These are phyloP conservation scores for Fraxinus floribunda DNA, from an alignment of 305 asterid species.

Conservation along the genomic window DNA sequence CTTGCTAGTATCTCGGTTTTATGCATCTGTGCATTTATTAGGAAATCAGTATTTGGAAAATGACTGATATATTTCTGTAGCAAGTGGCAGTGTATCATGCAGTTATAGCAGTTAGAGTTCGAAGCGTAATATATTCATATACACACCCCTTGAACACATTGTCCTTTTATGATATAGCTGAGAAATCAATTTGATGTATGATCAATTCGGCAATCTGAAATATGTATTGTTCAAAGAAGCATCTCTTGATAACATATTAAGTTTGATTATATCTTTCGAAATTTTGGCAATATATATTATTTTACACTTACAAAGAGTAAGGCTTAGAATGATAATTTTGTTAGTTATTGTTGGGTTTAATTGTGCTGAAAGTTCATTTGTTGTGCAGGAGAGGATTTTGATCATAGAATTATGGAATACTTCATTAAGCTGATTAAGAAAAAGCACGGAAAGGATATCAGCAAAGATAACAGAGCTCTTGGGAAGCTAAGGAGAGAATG, in stretches of 20 bases:
- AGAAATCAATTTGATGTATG: neutral
- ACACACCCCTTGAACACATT: neutral
- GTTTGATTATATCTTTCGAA: neutral
- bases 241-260: neutral
- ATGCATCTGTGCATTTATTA: neutral
- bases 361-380: neutral
- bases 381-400: conserved; percentile 51
- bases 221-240: neutral
- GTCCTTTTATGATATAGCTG: neutral
- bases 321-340: neutral
- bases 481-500: conserved; percentile 50
- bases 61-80: neutral
- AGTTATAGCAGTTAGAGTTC: neutral
- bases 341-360: neutral
- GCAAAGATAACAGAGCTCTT: conserved; percentile 58
- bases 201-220: neutral
- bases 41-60: neutral
- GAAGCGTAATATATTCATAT: neutral
- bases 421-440: conserved; percentile 48
- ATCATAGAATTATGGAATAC: conserved; percentile 52
- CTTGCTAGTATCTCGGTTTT: neutral
- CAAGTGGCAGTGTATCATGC: neutral
- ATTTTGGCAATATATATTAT: too few species aligned
- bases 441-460: conserved; percentile 54
- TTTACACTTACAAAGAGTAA: neutral